Conservation (phyloP, 805 yeast species). For the Metschnikowia borealis region DNA sequence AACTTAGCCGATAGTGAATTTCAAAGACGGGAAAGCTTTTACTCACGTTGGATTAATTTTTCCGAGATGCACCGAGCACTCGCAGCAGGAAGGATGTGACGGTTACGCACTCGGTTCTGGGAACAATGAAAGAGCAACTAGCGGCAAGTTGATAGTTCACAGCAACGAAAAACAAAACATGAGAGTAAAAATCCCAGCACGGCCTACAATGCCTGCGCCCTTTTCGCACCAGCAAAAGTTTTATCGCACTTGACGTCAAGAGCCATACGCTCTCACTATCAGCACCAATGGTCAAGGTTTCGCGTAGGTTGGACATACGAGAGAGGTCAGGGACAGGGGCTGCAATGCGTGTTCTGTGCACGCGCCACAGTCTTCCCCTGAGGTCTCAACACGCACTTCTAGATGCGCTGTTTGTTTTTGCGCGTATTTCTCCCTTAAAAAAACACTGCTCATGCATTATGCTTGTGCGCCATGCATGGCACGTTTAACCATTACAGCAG, state of each 20-base stretch:
- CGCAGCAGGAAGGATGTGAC: slow-evolving; percentile 1
- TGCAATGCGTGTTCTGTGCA: slow-evolving; percentile 1
- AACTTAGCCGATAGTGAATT: too few species aligned
- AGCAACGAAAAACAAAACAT: neutral
- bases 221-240: neutral
- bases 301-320: neutral
- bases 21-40: neutral
- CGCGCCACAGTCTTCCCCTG: neutral
- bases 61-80: neutral
- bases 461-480: slow-evolving; percentile 1
- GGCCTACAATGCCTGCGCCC: neutral
- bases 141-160: neutral
- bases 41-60: neutral
- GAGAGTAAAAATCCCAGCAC: neutral
- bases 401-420: slow-evolving; percentile 1
- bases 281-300: neutral
- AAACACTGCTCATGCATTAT: slow-evolving; percentile 3
- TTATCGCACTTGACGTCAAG: neutral
- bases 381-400: neutral
- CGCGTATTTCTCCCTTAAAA: slow-evolving; percentile 2
- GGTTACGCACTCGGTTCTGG: neutral
- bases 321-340: neutral
- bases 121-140: neutral
- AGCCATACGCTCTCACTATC: neutral
- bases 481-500: neutral